A percentile compares a stretch with the other conserved stretches of the same genome.
Evolutionary conservation across 164 flowering plant genomes (phyloP).

Genomic region (Santalum album): DNA sequence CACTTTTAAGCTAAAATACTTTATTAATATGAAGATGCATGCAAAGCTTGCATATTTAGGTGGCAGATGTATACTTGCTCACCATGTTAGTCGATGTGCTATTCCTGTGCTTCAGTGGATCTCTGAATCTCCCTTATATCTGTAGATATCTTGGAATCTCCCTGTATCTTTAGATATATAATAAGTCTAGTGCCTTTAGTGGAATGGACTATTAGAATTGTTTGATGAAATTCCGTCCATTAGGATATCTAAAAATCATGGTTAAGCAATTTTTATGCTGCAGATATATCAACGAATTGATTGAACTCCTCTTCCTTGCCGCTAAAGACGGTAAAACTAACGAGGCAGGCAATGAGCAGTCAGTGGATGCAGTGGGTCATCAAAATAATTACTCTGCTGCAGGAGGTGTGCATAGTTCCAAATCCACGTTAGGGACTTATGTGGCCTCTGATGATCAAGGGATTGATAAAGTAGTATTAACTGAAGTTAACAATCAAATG

Average conservation of each 20-base stretch:
- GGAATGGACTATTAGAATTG: not conserved
- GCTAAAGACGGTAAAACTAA: constrained; percentile 23
- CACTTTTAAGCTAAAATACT: no score
- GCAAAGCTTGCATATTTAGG: no score
- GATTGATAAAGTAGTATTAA: constrained; percentile 14
- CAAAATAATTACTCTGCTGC: constrained; percentile 7
- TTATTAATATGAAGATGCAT: no score
- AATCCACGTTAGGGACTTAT: constrained; percentile 15
- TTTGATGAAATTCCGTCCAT: not conserved
- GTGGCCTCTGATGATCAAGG: constrained; percentile 20
- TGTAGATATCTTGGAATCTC: no score
- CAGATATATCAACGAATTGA: constrained; percentile 86
- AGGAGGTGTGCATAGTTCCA: constrained; percentile 11
- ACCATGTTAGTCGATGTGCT: no score
- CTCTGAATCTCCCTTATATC: no score
- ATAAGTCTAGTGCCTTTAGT: not conserved
- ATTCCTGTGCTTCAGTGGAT: no score
- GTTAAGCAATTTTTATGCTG: constrained; percentile 6
- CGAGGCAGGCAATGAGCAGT: constrained; percentile 20
- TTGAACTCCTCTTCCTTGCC: constrained; percentile 55
- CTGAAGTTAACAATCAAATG: constrained; percentile 21
- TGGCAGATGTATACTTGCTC: no score
- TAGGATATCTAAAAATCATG: constrained; percentile 1
- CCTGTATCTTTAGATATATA: no score
- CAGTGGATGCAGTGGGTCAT: constrained; percentile 17